Base-by-base conservation (phyloP, 2,329 filamentous ascomycete species). In the Cercospora canescens region DNA sequence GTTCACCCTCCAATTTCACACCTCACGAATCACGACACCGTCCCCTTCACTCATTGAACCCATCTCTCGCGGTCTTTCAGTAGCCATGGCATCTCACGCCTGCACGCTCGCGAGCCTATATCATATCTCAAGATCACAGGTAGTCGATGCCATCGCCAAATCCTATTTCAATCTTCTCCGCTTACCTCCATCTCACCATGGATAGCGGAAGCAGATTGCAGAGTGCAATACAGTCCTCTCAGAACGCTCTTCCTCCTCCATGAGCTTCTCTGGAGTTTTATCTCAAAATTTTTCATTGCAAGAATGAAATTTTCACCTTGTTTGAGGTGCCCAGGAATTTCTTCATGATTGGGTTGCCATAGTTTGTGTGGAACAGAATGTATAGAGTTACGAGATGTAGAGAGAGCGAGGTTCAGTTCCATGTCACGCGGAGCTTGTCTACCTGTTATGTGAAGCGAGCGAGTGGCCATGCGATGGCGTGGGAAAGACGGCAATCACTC, bases 161-260 rank as follows among this genome's bases (percentile, higher is more conserved):
- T 32, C 30, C 30, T 9, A 6, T 32, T 32, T 12, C 18, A 7
- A 21, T 12, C 3, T 12, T 18, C 39, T 11, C 21, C 18, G 9
- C 1, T 3, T 11, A 21, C 39, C 39, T 45, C 1, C 4, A 50
- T 50, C 12, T 4, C 6, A n/a, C 6, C 12, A 6, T 50, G 24
- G 6, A 48, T 26, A 7, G 16, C 45, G 9, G 8, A 2, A 24
- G 21, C 11, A 16, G 12, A 14, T 16, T 24, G 24, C 45, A 9
- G 8, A 14, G 66, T 60, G 75, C 75, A 77, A 77, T 74, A 70
- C 74, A 77, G 75, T 77, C 75, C 76, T 78, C 76, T 71, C 76
- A 73, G 75, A 57, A 71, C 67, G 65, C 55, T 62, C 45, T 6
- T 62, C 63, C 64, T 66, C 30, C 61, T 63, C 62, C 61, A 71